Percentiles rank a stretch among this genome's conserved stretches.
These are phyloP conservation scores for Capronia americana DNA, from an alignment of 2,329 filamentous ascomycete genomes.

Conservation along the genomic window DNA sequence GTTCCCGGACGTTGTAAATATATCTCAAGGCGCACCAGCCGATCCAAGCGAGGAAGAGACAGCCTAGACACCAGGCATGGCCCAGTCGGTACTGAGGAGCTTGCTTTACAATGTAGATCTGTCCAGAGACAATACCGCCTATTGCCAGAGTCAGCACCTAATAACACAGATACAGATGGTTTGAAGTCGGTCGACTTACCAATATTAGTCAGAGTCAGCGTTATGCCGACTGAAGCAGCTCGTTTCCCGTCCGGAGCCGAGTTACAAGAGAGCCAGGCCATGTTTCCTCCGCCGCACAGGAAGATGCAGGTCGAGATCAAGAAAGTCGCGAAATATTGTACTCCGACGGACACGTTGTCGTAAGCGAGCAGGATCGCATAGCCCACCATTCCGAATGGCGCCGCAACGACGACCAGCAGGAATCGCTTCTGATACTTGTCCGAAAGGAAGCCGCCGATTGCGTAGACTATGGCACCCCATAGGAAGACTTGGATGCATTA, in stretches of 20 bases:
- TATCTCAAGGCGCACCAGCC: neutral
- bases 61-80: neutral
- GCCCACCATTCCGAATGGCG: neutral
- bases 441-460: neutral
- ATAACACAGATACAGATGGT: neutral
- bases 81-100: neutral
- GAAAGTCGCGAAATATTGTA: neutral
- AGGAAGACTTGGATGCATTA: neutral
- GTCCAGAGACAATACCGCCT: neutral
- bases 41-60: neutral
- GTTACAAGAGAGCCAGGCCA: conserved; percentile 1
- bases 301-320: neutral
- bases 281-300: neutral
- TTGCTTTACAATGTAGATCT: neutral
- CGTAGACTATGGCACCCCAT: neutral
- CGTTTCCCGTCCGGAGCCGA: neutral
- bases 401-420: neutral
- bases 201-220: neutral
- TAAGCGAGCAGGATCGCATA: neutral
- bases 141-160: neutral
- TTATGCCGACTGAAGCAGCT: neutral
- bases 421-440: neutral
- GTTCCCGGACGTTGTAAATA: neutral
- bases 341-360: neutral
- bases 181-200: neutral